Evolutionary conservation across 352 stramenopile genomes (phyloP).

Genomic region (Albugo laibachii): DNA sequence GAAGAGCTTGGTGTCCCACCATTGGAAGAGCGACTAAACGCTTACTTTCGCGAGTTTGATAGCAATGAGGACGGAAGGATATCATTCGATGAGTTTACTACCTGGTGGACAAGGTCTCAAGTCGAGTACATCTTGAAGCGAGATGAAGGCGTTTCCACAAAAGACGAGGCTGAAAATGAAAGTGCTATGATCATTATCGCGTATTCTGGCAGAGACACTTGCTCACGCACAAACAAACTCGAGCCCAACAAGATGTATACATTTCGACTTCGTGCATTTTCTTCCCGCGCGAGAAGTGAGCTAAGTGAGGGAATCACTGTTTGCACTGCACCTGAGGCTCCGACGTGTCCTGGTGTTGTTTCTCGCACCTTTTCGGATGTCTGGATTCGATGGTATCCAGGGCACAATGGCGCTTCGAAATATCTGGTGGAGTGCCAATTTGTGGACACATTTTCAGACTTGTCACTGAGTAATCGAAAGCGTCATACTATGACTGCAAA

Average conservation of each 20-base stretch:
- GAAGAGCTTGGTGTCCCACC: conserved; percentile 67
- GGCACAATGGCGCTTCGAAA: conserved; percentile 29
- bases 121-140: conserved; percentile 76
- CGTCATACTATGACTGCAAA: conserved; percentile 1
- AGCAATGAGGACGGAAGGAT: conserved; percentile 62
- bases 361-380: conserved; percentile 24
- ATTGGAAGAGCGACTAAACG: conserved; percentile 54
- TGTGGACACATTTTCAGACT: conserved; percentile 24
- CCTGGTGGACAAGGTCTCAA: conserved; percentile 71
- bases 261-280: conserved; percentile 67
- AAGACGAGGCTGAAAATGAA: background rate
- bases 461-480: background rate
- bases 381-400: conserved; percentile 69
- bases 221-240: conserved; percentile 29
- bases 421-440: conserved; percentile 66
- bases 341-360: conserved; percentile 34
- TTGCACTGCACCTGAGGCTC: conserved; percentile 29
- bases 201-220: conserved; percentile 42
- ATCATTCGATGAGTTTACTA: conserved; percentile 70
- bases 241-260: conserved; percentile 69
- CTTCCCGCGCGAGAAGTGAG: conserved; percentile 44
- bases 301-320: conserved; percentile 61
- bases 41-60: conserved; percentile 75
- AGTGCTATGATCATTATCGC: conserved; percentile 16
- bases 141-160: conserved; percentile 10